Percentiles rank a stretch among this genome's conserved stretches.
These are phyloP conservation scores for Erysiphe pulchra DNA, from an alignment of 2,329 filamentous ascomycete species.

Conservation along the genomic window DNA sequence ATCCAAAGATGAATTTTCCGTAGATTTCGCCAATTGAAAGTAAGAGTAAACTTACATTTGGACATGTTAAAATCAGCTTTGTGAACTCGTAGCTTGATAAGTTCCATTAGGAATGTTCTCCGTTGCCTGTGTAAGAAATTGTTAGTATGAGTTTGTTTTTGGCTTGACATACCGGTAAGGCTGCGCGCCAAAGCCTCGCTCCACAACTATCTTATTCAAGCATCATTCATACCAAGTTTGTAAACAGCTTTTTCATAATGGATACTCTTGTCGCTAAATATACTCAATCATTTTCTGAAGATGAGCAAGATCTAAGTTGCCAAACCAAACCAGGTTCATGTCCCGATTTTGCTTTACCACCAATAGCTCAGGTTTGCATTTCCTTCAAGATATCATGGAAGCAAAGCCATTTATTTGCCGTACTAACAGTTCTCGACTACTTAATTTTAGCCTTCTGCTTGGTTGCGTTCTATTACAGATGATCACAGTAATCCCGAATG, in stretches of 20 bases:
- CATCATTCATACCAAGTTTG: too few species aligned
- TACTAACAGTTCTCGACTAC: neutral
- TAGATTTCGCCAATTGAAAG: too few species aligned
- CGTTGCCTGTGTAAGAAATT: too few species aligned
- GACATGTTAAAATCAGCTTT: too few species aligned
- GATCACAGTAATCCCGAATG: slow-evolving; percentile 91
- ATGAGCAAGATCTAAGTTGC: slow-evolving; percentile 49
- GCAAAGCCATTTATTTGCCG: neutral
- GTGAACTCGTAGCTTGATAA: too few species aligned
- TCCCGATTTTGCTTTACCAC: slow-evolving; percentile 85
- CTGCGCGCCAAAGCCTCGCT: too few species aligned
- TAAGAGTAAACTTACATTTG: too few species aligned
- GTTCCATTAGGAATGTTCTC: too few species aligned
- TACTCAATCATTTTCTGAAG: slow-evolving; percentile 48
- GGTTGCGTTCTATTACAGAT: slow-evolving; percentile 91
- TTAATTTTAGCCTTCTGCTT: slow-evolving; percentile 47
- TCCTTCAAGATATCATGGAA: neutral
- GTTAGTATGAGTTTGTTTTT: too few species aligned
- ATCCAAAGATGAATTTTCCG: too few species aligned
- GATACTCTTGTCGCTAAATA: slow-evolving; percentile 84
- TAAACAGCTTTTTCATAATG: slow-evolving; percentile 28
- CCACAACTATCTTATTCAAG: too few species aligned
- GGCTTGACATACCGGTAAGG: too few species aligned
- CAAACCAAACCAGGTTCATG: slow-evolving; percentile 52
- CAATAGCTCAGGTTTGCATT: slow-evolving; percentile 55